phyloP scores from a whole-genome alignment of 371 early-diverging fungal species.

The Dichotomocladium elegans region DNA sequence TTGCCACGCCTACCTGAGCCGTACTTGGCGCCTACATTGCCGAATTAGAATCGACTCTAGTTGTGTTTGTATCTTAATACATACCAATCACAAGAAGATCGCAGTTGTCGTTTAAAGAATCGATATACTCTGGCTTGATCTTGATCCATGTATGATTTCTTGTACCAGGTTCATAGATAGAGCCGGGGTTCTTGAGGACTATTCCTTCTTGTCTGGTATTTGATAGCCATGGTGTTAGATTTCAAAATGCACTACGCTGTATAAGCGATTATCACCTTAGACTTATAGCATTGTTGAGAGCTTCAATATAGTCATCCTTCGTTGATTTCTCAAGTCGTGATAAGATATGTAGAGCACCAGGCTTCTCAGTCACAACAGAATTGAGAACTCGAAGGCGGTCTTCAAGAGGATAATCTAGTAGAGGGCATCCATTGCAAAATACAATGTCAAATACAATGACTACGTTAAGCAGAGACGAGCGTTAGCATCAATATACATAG shows the following conservation, averaged over 20 bases:
- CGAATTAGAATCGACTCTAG: too few species aligned
- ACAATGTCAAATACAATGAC: conserved; percentile 73
- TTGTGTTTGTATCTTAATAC: too few species aligned
- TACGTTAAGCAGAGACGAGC: background rate
- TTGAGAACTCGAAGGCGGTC: conserved; percentile 48
- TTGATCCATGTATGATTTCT: conserved; percentile 69
- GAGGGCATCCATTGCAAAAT: conserved; percentile 53
- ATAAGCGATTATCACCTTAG: background rate
- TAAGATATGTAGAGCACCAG: conserved; percentile 49
- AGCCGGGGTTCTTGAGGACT: conserved; percentile 64
- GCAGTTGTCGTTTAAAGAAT: conserved; percentile 60
- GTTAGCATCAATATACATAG: too few species aligned
- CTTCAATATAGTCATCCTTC: conserved; percentile 55
- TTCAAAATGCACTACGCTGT: too few species aligned
- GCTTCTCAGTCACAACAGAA: conserved; percentile 45
- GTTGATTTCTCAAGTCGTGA: conserved; percentile 46
- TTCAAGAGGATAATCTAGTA: conserved; percentile 50
- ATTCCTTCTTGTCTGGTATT: conserved; percentile 51
- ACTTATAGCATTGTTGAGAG: conserved; percentile 50
- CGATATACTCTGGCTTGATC: conserved; percentile 74
- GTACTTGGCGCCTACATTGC: conserved; percentile 39
- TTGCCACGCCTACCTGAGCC: conserved; percentile 66
- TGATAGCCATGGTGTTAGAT: background rate
- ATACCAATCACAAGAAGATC: conserved; percentile 73
- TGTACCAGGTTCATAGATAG: conserved; percentile 53